A percentile compares a stretch with the other conserved stretches of the same genome.
These are phyloP conservation scores for Aegilops longissima DNA, from an alignment of 176 grass and related monocot genomes.

Conservation along the genomic window DNA sequence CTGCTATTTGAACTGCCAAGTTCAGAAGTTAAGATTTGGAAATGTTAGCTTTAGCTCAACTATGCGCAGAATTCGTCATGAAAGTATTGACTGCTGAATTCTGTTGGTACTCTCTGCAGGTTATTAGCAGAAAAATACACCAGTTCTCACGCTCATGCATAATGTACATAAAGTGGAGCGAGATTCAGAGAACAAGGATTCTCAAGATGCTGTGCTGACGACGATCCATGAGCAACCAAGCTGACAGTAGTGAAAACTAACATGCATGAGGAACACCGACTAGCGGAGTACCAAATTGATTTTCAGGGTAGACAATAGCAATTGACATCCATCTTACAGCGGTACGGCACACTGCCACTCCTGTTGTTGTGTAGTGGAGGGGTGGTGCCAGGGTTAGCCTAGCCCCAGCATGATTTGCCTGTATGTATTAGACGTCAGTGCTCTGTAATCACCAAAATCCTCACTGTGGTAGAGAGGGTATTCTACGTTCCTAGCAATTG, in stretches of 20 bases:
- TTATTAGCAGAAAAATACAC: slow-evolving; percentile 2
- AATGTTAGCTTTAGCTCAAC: not conserved
- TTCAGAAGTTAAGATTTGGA: not conserved
- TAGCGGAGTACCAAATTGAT: slow-evolving; percentile 4
- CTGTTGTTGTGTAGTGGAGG: slow-evolving; percentile 15
- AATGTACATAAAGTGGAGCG: slow-evolving; percentile 11
- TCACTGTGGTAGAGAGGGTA: not conserved
- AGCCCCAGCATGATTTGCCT: not conserved
- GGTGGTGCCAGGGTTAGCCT: not conserved
- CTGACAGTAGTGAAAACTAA: slow-evolving; percentile 27
- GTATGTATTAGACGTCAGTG: slow-evolving; percentile 13
- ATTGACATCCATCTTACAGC: slow-evolving; percentile 2
- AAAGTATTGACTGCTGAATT: slow-evolving; percentile 20
- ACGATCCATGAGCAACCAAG: not conserved
- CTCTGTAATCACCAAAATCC: not conserved
- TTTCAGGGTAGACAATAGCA: slow-evolving; percentile 20
- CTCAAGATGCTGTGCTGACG: not conserved
- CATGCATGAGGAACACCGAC: not conserved
- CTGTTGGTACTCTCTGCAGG: slow-evolving; percentile 28
- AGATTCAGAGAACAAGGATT: slow-evolving; percentile 20
- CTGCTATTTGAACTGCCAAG: not conserved
- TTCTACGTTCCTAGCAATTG: not conserved
- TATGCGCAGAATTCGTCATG: not conserved
- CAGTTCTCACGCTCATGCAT: not conserved
- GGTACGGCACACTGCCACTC: not conserved